Evolutionary conservation across 495 filamentous ascomycete species (phyloP), one percentile per base, ranked within the genome.

Genomic region (Bathelium albidoporum): DNA sequence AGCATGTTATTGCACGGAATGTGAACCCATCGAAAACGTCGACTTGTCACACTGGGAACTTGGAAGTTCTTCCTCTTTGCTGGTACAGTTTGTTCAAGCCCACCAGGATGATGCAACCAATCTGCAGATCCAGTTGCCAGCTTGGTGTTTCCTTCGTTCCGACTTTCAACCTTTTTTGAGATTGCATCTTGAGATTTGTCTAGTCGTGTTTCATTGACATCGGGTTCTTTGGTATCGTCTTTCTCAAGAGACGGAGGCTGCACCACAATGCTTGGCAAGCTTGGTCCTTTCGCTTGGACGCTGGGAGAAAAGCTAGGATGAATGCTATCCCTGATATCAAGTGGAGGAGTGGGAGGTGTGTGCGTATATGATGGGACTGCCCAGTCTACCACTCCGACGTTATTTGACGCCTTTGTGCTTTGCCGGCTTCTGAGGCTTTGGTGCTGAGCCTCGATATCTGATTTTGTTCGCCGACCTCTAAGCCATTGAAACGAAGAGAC

Each of bases 1-100:
- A 55, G 49, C 49, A 55, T 55, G 24, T 29, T 55, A 20, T 55
- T 55, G 24, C 49, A 55, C 49, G 49, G 49, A 29, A 55, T 55
- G 29, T 55, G 49, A n/a, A 55, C 29, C 49, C 49, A 55, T 3
- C 49, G 49, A 55, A 55, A 55, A 3, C 49, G 49, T 24, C 49
- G 49, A 55, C 49, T 55, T 11, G 22, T 55, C 4, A 55, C 16
- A 20, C 24, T 32, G 49, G 49, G 49, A 11, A 55, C 49, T 20
- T 55, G 49, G 16, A 9, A 55, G 16, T 55, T 55, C 24, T 55
- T 55, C 16, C 49, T 55, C 24, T 55, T 55, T 24, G 24, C 49
- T 29, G 49, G 49, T 29, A 9, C 9, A 29, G 2, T 29, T 55
- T 55, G 22, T 9, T 55, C 49, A 24, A 55, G 49, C 5, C 20